These are phyloP conservation scores for Vigna mungo DNA, from an alignment of 306 rosid species.

Conservation along the genomic window DNA sequence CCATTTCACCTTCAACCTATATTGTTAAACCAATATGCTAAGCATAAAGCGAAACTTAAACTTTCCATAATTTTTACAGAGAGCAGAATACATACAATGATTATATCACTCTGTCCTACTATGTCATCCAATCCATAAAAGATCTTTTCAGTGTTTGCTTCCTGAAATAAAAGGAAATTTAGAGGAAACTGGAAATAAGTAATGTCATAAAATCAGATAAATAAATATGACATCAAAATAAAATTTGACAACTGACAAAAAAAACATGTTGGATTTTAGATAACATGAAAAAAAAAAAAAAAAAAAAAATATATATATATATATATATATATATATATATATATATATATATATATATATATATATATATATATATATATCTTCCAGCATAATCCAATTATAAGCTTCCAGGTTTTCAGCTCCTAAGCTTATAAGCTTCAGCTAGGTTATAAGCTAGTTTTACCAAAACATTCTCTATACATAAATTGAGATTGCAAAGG, in stretches of 20 bases:
- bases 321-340: too few species aligned
- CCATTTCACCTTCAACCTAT: conserved; percentile 99
- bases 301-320: too few species aligned
- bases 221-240: conserved; percentile 6
- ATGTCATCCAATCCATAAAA: conserved; percentile 94
- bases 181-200: conserved; percentile 8
- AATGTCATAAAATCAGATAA: conserved; percentile 14
- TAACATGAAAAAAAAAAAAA: conserved; percentile 11
- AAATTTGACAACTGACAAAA: conserved; percentile 1
- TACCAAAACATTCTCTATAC: not conserved
- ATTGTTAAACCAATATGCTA: conserved; percentile 36
- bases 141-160: conserved; percentile 82
- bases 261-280: not conserved
- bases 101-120: conserved; percentile 72
- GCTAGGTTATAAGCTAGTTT: too few species aligned
- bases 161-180: conserved; percentile 64
- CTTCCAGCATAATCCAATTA: conserved; percentile 4
- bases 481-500: conserved; percentile 5
- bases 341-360: too few species aligned
- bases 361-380: too few species aligned
- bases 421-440: too few species aligned
- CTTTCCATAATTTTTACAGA: conserved; percentile 7
- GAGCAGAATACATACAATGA: conserved; percentile 69
- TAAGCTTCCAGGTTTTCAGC: too few species aligned
- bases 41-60: conserved; percentile 32